Conservation (phyloP, 805 yeast species). For the Starmerella tilneyi region DNA sequence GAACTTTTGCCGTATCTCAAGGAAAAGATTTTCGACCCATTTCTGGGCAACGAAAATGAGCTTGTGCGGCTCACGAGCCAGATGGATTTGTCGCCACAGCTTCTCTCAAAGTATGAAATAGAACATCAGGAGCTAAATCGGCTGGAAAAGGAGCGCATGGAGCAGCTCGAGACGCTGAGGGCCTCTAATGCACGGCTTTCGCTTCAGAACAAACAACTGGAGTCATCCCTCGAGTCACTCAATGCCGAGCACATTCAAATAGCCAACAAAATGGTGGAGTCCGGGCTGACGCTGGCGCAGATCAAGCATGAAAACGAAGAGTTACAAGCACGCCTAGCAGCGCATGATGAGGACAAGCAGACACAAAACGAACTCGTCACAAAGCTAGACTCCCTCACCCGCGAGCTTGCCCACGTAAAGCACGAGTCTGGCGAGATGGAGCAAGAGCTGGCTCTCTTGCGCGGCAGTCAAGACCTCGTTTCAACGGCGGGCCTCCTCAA, state of each 20-base stretch:
- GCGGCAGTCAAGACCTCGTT: slow-evolving; percentile 4
- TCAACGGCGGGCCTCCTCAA: slow-evolving; percentile 14
- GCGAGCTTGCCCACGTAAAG: slow-evolving; percentile 9
- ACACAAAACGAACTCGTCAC: slow-evolving; percentile 9
- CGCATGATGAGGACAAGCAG: slow-evolving; percentile 8
- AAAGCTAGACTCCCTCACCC: background rate
- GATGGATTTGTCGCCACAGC: slow-evolving; percentile 61
- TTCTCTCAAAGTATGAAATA: slow-evolving; percentile 55
- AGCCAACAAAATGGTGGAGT: slow-evolving; percentile 77
- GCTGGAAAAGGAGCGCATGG: slow-evolving; percentile 53
- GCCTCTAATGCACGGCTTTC: slow-evolving; percentile 61
- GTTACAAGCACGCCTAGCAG: slow-evolving; percentile 29
- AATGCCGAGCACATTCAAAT: slow-evolving; percentile 76
- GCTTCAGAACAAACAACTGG: slow-evolving; percentile 61
- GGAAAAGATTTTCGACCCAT: slow-evolving; percentile 64
- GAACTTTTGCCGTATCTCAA: slow-evolving; percentile 65
- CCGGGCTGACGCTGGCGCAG: slow-evolving; percentile 64
- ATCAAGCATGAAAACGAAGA: slow-evolving; percentile 64
- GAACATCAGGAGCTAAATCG: slow-evolving; percentile 69
- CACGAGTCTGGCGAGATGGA: slow-evolving; percentile 17
- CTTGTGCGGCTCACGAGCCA: slow-evolving; percentile 71
- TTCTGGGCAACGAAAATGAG: slow-evolving; percentile 52
- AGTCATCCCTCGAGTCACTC: slow-evolving; percentile 54
- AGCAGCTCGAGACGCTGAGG: slow-evolving; percentile 49
- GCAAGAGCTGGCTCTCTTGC: slow-evolving; percentile 19